A percentile compares a stretch with the other conserved stretches of the same genome.
Evolutionary conservation across 305 asterid species (phyloP).

Genomic region (Fraxinus platypoda): DNA sequence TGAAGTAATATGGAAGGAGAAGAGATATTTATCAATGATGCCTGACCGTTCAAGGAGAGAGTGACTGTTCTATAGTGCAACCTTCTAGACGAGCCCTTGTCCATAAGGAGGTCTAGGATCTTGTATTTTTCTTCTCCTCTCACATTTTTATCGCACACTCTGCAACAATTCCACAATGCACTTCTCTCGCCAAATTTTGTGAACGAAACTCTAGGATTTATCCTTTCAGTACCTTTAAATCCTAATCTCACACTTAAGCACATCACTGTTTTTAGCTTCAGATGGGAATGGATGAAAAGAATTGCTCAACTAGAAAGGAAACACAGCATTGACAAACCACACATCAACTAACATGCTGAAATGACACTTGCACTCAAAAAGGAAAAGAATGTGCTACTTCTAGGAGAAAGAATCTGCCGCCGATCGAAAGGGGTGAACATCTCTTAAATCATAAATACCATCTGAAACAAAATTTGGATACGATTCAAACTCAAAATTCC

Average conservation of each 20-base stretch:
- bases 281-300: neutral
- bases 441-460: neutral
- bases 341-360: neutral
- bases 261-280: neutral
- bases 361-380: neutral
- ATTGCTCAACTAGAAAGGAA: neutral
- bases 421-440: neutral
- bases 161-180: neutral
- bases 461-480: neutral
- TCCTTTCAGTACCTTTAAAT: neutral
- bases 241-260: neutral
- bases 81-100: neutral
- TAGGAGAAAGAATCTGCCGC: neutral
- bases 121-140: neutral
- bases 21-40: neutral
- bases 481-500: neutral
- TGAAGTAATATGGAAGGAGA: neutral
- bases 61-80: neutral
- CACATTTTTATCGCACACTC: neutral
- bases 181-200: neutral
- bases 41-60: neutral
- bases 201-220: neutral
- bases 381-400: neutral
- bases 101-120: neutral
- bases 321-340: neutral